phyloP scores from a whole-genome alignment of 2,329 filamentous ascomycete genomes.

The Trichoderma guizhouense region DNA sequence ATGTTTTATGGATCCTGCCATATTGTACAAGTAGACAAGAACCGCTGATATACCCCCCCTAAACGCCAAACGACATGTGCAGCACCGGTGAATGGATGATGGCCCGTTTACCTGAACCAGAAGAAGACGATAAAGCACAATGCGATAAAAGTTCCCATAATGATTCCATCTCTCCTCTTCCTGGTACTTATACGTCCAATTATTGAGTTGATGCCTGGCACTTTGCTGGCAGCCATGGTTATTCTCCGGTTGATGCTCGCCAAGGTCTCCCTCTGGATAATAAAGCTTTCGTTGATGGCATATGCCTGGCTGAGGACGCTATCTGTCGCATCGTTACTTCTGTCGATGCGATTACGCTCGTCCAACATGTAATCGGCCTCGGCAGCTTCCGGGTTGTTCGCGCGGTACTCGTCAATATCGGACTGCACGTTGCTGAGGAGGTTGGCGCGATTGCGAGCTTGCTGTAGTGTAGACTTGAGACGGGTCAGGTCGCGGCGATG shows the following conservation, averaged over 20 bases:
- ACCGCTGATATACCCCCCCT: constrained; percentile 37
- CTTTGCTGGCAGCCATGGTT: constrained; percentile 80
- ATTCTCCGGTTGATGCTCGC: constrained; percentile 88
- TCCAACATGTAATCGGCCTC: constrained; percentile 98
- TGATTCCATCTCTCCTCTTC: constrained; percentile 91
- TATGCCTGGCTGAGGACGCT: constrained; percentile 92
- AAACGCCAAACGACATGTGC: constrained; percentile 32
- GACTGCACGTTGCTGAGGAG: constrained; percentile 85
- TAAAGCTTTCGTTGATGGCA: constrained; percentile 90
- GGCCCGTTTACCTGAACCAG: constrained; percentile 62
- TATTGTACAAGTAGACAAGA: constrained; percentile 34
- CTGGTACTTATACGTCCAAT: constrained; percentile 92
- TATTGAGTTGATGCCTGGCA: constrained; percentile 88
- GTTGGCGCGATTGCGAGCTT: constrained; percentile 83
- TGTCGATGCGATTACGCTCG: constrained; percentile 80
- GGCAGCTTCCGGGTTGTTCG: constrained; percentile 73
- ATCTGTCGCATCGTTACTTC: constrained; percentile 85
- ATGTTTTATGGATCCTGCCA: constrained; percentile 20
- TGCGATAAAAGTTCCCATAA: constrained; percentile 86
- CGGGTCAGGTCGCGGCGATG: constrained; percentile 80
- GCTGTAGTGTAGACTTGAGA: constrained; percentile 67
- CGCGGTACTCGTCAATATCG: constrained; percentile 87
- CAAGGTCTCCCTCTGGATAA: constrained; percentile 80
- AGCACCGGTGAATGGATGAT: constrained; percentile 19
- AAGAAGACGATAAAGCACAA: constrained; percentile 86